Base-by-base conservation (phyloP, 176 grass and related monocot genomes). In the Elaeis guineensis region DNA sequence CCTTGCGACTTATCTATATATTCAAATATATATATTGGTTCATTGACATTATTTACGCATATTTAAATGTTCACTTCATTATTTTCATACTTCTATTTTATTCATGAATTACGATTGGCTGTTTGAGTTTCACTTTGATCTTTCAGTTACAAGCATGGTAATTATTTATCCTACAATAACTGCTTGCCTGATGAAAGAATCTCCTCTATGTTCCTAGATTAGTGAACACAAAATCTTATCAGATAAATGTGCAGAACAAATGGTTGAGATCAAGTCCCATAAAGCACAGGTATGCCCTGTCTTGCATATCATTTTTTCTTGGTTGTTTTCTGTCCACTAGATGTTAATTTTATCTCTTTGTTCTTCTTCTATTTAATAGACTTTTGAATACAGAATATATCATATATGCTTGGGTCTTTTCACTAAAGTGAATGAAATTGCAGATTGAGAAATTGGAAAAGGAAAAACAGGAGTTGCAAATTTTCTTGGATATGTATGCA, bases 371-470 rank as follows among this genome's bases (percentile, higher is more conserved):
- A 44, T 12, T 44, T 9, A 44, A 44, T 44, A 44, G 35, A 9
- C 35, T 44, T 44, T 44, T 9, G 35, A 44, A 12, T 44, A 44
- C 35, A 44, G 35, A 44, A 44, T 44, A 44, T 44, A 12, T 44
- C 35, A 12, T 44, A 44, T 44, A 44, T 44, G 8, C 8, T 44
- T 44, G 35, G 39, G 7, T 19, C 25, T 57, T 59, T 48, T 63
- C 5, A 35, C 11, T 30, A 19, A 28, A 35, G n/a, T 22, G 54
- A 62, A 63, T 23, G 21, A 74, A 71, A 87, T 3, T 70, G 70
- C 80, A 96, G 92, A 63, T 96, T 69, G 80, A 90, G 61, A 78
- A 67, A 8, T 75, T 90, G 75, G 87, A 90, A 72, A 67, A 80
- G 54, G 83, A 90, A 85, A 90, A 85, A 55, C 83, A 87, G 75